These are phyloP conservation scores for Neonectria neomacrospora DNA, from an alignment of 2,329 filamentous ascomycete species.

Conservation along the genomic window DNA sequence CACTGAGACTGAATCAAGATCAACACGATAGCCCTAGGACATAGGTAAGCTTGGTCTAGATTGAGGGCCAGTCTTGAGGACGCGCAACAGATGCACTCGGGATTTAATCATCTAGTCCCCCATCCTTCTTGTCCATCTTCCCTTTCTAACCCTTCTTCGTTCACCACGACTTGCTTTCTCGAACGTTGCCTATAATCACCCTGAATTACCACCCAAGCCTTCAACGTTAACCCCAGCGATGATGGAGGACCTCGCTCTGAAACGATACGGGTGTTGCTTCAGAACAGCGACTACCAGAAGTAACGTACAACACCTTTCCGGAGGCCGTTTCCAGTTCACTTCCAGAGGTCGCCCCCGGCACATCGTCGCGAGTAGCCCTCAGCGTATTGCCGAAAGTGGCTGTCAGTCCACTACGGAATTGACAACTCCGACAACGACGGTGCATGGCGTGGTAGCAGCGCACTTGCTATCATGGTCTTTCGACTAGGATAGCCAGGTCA, in stretches of 20 bases:
- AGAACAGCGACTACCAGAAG: neutral
- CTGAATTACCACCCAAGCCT: neutral
- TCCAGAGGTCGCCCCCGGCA: conserved; percentile 11
- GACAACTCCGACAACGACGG: neutral
- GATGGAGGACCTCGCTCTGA: neutral
- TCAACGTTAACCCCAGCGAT: neutral
- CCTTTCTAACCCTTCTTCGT: neutral
- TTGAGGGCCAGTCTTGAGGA: too few relatives aligned
- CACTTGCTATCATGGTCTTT: conserved; percentile 21
- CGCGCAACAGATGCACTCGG: neutral
- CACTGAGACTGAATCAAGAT: conserved; percentile 3
- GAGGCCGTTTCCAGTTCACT: neutral
- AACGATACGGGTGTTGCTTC: neutral
- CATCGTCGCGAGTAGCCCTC: neutral
- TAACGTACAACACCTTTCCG: neutral
- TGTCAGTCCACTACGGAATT: conserved; percentile 3
- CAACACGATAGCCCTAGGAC: neutral
- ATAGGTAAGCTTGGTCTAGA: neutral
- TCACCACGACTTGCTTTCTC: neutral
- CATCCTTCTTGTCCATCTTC: neutral
- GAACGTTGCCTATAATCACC: neutral
- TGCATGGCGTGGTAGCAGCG: conserved; percentile 13
- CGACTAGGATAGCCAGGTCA: neutral
- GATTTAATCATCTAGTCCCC: neutral
- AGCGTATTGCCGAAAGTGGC: neutral